Evolutionary conservation across 805 yeast species (phyloP), one percentile per base, ranked within the genome.

Genomic region (Pichia deserticola): DNA sequence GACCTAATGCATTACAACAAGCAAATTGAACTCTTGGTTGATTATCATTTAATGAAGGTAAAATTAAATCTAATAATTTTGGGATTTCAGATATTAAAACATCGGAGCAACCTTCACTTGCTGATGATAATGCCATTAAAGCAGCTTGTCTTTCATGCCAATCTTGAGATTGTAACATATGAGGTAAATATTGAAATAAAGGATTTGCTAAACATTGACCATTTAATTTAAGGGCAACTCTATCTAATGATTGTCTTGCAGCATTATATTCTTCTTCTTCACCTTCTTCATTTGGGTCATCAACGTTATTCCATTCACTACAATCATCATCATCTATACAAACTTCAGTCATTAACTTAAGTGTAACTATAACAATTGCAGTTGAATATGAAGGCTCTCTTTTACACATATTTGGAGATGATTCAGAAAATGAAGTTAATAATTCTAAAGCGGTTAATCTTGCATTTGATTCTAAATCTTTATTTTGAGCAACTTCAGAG

Each of bases 141-240:
- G 97, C 96, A 28, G 96, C 99, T 65, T 90, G 96, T 54, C 97
- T 84, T 65, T 89, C 95, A 65, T 95, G 83, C 99, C 99, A 93
- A 53, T 80, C 78, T 34, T 71, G 63, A 1, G 95, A 83, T 49
- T 72, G 71, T 25, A 88, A 68, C 96, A 93, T 87, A 50, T 78
- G 80, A 20, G 97, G 96, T 51, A 93, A 74, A 64, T 79, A 85
- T 62, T 85, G 86, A 71, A 93, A 93, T 50, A 93, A 72, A 15
- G 96, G 95, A 20, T 82, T 84, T 11, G 95, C 95, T 53, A 93
- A 74, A 13, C 83, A 76, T 61, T 81, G 83, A 43, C 97, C 98
- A 37, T 86, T 89, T 46, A 93, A 74, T 61, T 79, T 83, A 57
- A 93, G 75, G 5, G 97, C 77, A 34, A 89, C 86, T 65, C 99